phyloP scores from a whole-genome alignment of 176 grass and related monocot species.

The Chloris gayana region DNA sequence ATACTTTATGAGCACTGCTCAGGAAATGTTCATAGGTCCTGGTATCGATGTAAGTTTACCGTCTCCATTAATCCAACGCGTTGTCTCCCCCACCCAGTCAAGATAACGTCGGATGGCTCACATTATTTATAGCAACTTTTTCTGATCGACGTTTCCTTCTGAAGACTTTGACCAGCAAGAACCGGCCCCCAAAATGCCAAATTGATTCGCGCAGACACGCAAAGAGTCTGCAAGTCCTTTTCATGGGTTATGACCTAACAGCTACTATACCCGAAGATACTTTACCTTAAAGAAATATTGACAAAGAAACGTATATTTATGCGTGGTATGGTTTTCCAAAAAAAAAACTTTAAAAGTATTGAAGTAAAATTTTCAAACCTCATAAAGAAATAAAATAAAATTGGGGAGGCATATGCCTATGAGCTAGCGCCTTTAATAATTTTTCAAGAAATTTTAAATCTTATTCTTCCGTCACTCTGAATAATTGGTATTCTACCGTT shows the following conservation, averaged over 20 bases:
- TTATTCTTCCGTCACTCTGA: neutral
- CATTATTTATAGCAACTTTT: slow-evolving; percentile 33
- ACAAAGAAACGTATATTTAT: neutral
- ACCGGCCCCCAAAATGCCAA: slow-evolving; percentile 7
- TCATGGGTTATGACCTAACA: slow-evolving; percentile 46
- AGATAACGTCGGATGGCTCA: slow-evolving; percentile 32
- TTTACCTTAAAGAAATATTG: slow-evolving; percentile 31
- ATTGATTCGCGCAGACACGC: slow-evolving; percentile 29
- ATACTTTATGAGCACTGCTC: neutral
- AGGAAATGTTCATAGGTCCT: slow-evolving; percentile 32
- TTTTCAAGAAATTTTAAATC: neutral
- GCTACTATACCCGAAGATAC: slow-evolving; percentile 19
- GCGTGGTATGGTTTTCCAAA: neutral
- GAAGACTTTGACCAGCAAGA: slow-evolving; percentile 49
- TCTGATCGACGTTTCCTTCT: slow-evolving; percentile 38
- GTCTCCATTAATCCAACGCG: slow-evolving; percentile 13
- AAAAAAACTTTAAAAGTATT: neutral
- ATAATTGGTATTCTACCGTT: neutral
- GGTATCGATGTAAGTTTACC: neutral
- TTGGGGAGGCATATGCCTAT: neutral
- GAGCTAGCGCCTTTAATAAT: neutral
- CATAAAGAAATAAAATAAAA: neutral
- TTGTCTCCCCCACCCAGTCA: slow-evolving; percentile 14
- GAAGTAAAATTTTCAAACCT: neutral
- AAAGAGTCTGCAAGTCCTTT: slow-evolving; percentile 38